Conservation (phyloP, 306 rosid genomes). For the Glycine tomentella region DNA sequence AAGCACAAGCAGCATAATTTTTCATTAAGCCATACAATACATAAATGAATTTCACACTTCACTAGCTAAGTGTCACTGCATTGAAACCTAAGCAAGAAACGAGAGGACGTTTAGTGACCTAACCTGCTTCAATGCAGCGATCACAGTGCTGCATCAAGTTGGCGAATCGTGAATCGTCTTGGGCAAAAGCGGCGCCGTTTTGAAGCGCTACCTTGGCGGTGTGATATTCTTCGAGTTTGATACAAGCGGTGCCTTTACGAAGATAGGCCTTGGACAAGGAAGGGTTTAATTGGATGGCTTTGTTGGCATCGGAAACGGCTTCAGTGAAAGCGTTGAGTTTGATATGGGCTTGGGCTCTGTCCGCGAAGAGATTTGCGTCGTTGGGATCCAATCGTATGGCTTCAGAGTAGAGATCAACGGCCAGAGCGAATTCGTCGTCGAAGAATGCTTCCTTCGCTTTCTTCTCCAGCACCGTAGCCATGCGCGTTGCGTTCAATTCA, state of each 20-base stretch:
- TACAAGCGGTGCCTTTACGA: constrained; percentile 93
- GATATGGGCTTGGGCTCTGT: constrained; percentile 72
- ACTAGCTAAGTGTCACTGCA: too few species aligned
- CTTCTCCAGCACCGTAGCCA: constrained; percentile 55
- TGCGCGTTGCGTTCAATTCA: too few species aligned
- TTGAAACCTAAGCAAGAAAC: too few species aligned
- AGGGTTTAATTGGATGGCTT: constrained; percentile 70
- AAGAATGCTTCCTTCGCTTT: constrained; percentile 70
- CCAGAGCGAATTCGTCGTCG: constrained; percentile 59
- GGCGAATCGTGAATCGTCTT: constrained; percentile 66
- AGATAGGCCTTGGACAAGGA: constrained; percentile 71
- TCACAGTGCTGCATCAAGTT: constrained; percentile 75
- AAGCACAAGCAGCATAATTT: neutral
- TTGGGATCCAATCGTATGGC: constrained; percentile 52
- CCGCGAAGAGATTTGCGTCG: constrained; percentile 61
- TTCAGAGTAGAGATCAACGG: constrained; percentile 57
- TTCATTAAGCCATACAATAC: too few species aligned
- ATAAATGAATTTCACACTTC: too few species aligned
- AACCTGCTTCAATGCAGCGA: constrained; percentile 60
- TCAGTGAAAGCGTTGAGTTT: constrained; percentile 70
- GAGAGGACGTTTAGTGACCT: too few species aligned
- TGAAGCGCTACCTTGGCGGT: constrained; percentile 90
- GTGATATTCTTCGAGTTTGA: constrained; percentile 81
- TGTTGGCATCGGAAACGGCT: constrained; percentile 88
- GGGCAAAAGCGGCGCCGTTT: constrained; percentile 70